A percentile compares a stretch with the other conserved stretches of the same genome.
phyloP scores from a whole-genome alignment of 164 flowering plant species.

The Chimonanthus salicifolius region DNA sequence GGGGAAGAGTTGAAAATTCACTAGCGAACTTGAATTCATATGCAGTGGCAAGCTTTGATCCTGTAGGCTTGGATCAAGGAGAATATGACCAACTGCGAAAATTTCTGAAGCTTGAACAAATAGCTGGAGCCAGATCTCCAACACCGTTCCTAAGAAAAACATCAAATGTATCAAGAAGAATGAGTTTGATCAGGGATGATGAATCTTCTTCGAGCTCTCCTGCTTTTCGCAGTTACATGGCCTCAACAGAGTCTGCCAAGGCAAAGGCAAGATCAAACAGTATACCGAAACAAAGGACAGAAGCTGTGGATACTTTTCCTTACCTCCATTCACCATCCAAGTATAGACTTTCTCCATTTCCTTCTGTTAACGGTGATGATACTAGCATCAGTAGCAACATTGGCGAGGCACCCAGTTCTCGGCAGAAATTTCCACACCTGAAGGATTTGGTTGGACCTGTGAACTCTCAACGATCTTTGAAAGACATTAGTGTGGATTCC shows the following conservation, averaged over 20 bases:
- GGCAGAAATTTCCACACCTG: conserved; percentile 21
- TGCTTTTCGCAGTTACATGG: conserved; percentile 63
- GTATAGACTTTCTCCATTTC: conserved; percentile 27
- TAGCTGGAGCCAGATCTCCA: conserved; percentile 19
- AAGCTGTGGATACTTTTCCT: conserved; percentile 24
- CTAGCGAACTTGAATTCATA: conserved; percentile 20
- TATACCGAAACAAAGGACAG: conserved; percentile 56
- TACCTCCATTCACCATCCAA: conserved; percentile 30
- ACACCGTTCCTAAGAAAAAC: conserved; percentile 26
- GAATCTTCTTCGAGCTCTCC: conserved; percentile 39
- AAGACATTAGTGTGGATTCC: conserved; percentile 23
- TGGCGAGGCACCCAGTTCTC: conserved; percentile 19
- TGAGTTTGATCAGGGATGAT: conserved; percentile 23
- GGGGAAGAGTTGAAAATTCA: conserved; percentile 18
- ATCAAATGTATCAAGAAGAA: conserved; percentile 23
- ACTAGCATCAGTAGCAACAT: conserved; percentile 15
- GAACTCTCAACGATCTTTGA: conserved; percentile 13
- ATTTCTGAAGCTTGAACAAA: conserved; percentile 13
- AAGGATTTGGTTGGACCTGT: conserved; percentile 19
- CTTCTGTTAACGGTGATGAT: conserved; percentile 27
- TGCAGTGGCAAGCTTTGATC: conserved; percentile 18
- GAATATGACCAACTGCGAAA: conserved; percentile 19
- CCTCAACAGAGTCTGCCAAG: conserved; percentile 63
- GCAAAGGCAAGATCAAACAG: conserved; percentile 68
- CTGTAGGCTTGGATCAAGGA: conserved; percentile 15